Base-by-base conservation (phyloP, 108 stramenopile genomes). In the Seminavis robusta region DNA sequence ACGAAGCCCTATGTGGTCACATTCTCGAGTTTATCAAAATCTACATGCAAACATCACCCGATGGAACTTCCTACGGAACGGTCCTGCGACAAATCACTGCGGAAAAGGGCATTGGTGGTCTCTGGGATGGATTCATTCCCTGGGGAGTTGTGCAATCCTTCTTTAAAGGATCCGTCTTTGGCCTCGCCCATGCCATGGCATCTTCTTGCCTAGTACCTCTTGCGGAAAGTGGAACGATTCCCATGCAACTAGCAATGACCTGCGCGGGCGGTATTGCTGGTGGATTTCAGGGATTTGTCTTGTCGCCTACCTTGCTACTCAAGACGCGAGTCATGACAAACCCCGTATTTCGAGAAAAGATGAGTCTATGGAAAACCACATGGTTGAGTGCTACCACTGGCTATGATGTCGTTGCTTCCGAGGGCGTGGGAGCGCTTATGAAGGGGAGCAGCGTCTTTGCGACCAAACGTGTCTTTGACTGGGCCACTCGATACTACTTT, bases 291-390 rank as follows among this genome's bases (percentile, higher is more conserved):
- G 81, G 83, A 30, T 61, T 73, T 50, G 76, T 80, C 21, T 57
- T 85, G 6, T 67, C 64, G 10, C 83, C 83, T 9, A 71, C 71
- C n/a, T 59, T 85, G 11, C 61, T 85, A 20, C 57, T 85, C 23
- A 85, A 85, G 62, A 85, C 83, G n/a, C 61, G 83, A 5, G 83
- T 85, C 33, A 85, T 85, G 83, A 85, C 83, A 5, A 70, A 85
- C 46, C 56, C 64, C 1, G 53, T 71, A 17, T 85, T 81, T 69
- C 73, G 79, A 16, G 57, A 76, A 25, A 58, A 57, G 1, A 73
- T 73, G 72, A 37, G 33, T 30, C 23, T 56, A 21, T 28, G 55
- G 26, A 47, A 33, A 40, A 74, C 71, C 24, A 60, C 67, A 17
- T 41, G 17, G 23, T 40, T 57, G 37, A 58, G 48, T 43, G 25